Percentiles rank a stretch among this genome's conserved stretches.
These are phyloP conservation scores for Tardiomyces blankii DNA, from an alignment of 1,139 yeast genomes.

Conservation along the genomic window DNA sequence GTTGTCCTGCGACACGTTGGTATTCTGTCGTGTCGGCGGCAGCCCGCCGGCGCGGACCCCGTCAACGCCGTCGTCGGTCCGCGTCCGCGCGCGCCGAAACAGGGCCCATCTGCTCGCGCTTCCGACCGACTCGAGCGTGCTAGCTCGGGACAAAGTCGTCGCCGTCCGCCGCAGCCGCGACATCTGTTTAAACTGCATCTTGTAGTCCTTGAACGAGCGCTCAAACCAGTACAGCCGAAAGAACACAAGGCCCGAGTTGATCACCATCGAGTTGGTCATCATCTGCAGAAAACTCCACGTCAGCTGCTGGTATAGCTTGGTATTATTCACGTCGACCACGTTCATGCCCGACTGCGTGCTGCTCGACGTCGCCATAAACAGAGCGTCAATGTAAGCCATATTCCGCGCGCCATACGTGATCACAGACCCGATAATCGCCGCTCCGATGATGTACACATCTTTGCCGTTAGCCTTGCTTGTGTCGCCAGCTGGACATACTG, in stretches of 20 bases:
- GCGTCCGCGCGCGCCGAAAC: too few species aligned
- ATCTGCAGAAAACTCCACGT: slow-evolving; percentile 35
- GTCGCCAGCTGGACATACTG: too few species aligned
- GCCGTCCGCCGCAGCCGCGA: slow-evolving; percentile 65
- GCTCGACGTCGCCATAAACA: slow-evolving; percentile 67
- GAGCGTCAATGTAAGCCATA: slow-evolving; percentile 60
- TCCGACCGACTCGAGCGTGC: slow-evolving; percentile 1
- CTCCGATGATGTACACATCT: too few species aligned
- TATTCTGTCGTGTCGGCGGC: too few species aligned
- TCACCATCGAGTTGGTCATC: slow-evolving; percentile 75
- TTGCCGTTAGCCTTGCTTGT: too few species aligned
- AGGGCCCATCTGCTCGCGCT: background rate
- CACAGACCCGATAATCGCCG: too few species aligned
- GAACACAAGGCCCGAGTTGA: slow-evolving; percentile 70
- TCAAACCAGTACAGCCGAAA: slow-evolving; percentile 87
- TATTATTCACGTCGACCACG: slow-evolving; percentile 52
- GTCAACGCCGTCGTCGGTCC: background rate
- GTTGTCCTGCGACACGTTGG: too few species aligned
- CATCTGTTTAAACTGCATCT: slow-evolving; percentile 59
- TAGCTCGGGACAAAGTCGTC: slow-evolving; percentile 48
- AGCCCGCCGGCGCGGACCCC: background rate
- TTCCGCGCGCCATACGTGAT: slow-evolving; percentile 20
- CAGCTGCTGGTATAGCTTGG: slow-evolving; percentile 70
- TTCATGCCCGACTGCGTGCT: slow-evolving; percentile 89
- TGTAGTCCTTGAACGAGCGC: slow-evolving; percentile 73